Evolutionary conservation across 2,329 filamentous ascomycete genomes (phyloP).

Genomic region (Xylariaceae sp.): DNA sequence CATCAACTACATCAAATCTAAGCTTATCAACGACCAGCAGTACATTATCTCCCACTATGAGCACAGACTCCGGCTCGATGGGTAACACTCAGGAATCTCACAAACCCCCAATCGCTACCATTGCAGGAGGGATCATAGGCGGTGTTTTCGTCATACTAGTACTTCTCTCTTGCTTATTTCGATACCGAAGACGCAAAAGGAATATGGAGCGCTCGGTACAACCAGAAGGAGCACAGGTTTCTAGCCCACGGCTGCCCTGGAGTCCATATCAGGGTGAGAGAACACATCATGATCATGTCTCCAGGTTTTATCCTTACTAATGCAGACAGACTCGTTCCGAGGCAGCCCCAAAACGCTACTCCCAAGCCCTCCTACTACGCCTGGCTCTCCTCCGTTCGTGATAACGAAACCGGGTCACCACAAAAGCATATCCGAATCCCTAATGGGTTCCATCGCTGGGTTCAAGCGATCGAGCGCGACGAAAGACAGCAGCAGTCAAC

Average conservation of each 20-base stretch:
- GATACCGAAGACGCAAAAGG: slow-evolving; percentile 10
- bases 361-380: too few relatives aligned
- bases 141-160: slow-evolving; percentile 8
- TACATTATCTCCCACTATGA: background rate
- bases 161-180: slow-evolving; percentile 7
- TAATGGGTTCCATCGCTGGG: slow-evolving; percentile 8
- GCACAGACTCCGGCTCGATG: background rate
- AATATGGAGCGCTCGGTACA: background rate
- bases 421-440: slow-evolving; percentile 5
- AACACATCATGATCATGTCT: background rate
- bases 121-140: slow-evolving; percentile 14
- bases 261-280: slow-evolving; percentile 17
- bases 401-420: background rate
- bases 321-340: slow-evolving; percentile 10
- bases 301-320: background rate
- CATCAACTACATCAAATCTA: background rate
- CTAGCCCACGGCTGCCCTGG: slow-evolving; percentile 7
- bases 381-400: background rate
- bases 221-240: background rate
- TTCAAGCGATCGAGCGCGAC: slow-evolving; percentile 2
- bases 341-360: background rate
- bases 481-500: background rate
- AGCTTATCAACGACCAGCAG: background rate
- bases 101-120: slow-evolving; percentile 1
- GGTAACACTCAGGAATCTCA: background rate